Percentiles rank a stretch among this genome's conserved stretches.
phyloP scores from a whole-genome alignment of 2,329 filamentous ascomycete species.

The Apiospora phragmitis region DNA sequence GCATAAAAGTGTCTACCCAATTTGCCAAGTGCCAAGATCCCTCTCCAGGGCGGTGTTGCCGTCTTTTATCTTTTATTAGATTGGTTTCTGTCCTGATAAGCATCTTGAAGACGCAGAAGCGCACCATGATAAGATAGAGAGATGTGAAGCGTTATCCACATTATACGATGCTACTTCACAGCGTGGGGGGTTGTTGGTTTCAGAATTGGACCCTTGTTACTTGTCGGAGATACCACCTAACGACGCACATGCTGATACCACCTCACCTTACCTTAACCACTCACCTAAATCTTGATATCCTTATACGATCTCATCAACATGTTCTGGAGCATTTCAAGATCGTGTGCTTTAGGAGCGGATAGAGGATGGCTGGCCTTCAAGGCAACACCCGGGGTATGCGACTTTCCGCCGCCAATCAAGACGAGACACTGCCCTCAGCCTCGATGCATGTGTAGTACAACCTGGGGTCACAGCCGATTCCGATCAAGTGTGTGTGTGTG shows the following conservation, averaged over 20 bases:
- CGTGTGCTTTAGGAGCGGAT: background rate
- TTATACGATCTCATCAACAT: background rate
- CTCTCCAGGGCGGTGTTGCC: background rate
- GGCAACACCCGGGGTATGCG: background rate
- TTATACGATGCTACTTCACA: background rate
- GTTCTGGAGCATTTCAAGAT: background rate
- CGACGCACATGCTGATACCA: background rate
- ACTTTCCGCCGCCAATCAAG: background rate
- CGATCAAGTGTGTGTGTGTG: background rate
- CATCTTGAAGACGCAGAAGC: background rate
- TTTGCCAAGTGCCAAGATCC: background rate
- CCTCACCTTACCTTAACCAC: background rate
- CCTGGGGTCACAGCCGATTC: conserved; percentile 1
- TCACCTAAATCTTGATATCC: too few species aligned
- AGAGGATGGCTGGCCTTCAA: background rate
- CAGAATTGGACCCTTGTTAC: background rate
- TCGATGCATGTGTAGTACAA: background rate
- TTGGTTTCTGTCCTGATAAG: background rate
- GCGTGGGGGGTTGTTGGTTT: background rate
- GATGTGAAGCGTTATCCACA: background rate
- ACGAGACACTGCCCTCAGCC: background rate
- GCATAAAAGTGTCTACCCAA: background rate
- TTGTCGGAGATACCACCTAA: background rate
- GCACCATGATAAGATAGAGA: background rate
- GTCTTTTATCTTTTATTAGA: background rate